Evolutionary conservation across 768 basidiomycete genomes (phyloP).

Genomic region (Dendrothele bispora): DNA sequence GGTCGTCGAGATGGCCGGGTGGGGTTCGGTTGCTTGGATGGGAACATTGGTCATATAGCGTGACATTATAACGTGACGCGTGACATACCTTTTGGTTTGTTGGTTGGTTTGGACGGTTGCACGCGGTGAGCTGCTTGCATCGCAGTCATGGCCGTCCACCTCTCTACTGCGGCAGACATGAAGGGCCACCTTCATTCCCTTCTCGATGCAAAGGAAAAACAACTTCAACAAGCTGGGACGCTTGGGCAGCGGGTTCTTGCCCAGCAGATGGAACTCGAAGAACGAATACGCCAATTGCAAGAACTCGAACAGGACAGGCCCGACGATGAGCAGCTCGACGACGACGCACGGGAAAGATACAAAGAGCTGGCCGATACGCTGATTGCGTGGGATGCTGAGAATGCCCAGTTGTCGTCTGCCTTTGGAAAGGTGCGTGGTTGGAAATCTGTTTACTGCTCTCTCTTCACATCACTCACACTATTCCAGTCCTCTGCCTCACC

Average conservation of each 20-base stretch:
- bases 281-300: slow-evolving; percentile 80
- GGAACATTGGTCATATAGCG: too few species aligned
- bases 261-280: slow-evolving; percentile 92
- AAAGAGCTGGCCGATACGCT: slow-evolving; percentile 77
- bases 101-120: too few species aligned
- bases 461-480: neutral
- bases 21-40: too few species aligned
- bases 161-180: slow-evolving; percentile 58
- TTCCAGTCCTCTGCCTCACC: slow-evolving; percentile 29
- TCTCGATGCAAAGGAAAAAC: slow-evolving; percentile 88
- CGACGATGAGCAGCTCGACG: slow-evolving; percentile 63
- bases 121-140: too few species aligned
- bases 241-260: slow-evolving; percentile 92
- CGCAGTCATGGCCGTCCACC: too few species aligned
- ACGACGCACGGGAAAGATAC: slow-evolving; percentile 70
- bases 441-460: neutral
- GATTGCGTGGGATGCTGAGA: slow-evolving; percentile 76
- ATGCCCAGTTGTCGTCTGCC: slow-evolving; percentile 68
- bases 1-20: too few species aligned
- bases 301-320: slow-evolving; percentile 64
- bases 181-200: slow-evolving; percentile 65
- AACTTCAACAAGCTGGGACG: slow-evolving; percentile 87
- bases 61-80: too few species aligned
- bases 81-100: too few species aligned
- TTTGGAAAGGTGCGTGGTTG: slow-evolving; percentile 62